phyloP scores from a whole-genome alignment of 169 alveolate genomes.

The Babesia bigemina region DNA sequence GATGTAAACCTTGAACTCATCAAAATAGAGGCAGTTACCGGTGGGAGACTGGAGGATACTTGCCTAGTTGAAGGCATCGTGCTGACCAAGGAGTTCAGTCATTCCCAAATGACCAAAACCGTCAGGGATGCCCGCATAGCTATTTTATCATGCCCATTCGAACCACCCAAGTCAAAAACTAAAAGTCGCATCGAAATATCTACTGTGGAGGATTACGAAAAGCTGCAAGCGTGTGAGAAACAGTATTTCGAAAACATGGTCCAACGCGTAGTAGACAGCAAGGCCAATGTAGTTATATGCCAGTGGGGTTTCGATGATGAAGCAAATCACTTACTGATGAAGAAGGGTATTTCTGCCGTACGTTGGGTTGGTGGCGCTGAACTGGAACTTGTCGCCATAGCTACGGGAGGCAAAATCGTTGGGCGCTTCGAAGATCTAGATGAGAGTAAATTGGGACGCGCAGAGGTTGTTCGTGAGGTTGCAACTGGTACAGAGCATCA shows the following conservation, averaged over 20 bases:
- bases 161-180: conserved; percentile 99
- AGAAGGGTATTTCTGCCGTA: conserved; percentile 92
- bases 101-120: conserved; percentile 97
- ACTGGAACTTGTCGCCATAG: conserved; percentile 98
- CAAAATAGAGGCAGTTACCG: conserved; percentile 95
- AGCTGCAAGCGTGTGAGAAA: conserved; percentile 86
- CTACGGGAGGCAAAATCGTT: conserved; percentile 98
- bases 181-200: conserved; percentile 97
- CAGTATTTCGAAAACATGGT: conserved; percentile 95
- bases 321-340: conserved; percentile 90
- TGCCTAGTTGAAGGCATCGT: conserved; percentile 93
- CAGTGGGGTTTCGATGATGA: conserved; percentile 99
- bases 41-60: conserved; percentile 96
- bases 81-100: conserved; percentile 97
- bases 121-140: conserved; percentile 94
- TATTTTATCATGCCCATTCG: conserved; percentile 98
- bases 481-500: conserved; percentile 94
- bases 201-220: conserved; percentile 94
- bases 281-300: conserved; percentile 96
- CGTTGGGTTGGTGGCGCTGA: conserved; percentile 99
- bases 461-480: conserved; percentile 90
- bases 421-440: conserved; percentile 95
- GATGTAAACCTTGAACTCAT: conserved; percentile 98
- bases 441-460: conserved; percentile 93
- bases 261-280: conserved; percentile 90